Conservation (phyloP, 2,329 filamentous ascomycete genomes). For the Echinosphaeria canescens region DNA sequence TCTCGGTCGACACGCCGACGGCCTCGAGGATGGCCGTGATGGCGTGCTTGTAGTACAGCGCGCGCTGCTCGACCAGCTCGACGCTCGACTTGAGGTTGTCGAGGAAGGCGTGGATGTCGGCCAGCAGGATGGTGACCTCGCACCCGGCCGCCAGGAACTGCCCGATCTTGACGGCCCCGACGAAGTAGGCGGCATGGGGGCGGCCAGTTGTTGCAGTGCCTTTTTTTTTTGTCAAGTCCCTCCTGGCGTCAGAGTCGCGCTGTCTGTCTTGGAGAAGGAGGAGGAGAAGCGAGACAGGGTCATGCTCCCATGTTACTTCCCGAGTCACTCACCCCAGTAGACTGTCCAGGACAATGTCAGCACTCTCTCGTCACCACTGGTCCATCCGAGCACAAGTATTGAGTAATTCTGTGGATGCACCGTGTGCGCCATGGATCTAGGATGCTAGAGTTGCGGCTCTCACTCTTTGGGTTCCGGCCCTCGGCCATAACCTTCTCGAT, state of each 20-base stretch:
- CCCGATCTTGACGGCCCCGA: conserved; percentile 74
- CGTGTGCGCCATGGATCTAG: too few relatives aligned
- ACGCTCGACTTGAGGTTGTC: conserved; percentile 74
- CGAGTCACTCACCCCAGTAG: conserved; percentile 47
- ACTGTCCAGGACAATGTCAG: too few relatives aligned
- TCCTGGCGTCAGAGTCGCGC: too few relatives aligned
- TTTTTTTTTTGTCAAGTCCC: conserved; percentile 44
- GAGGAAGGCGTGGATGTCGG: conserved; percentile 48
- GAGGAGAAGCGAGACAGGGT: conserved; percentile 2
- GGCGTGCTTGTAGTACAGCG: conserved; percentile 60
- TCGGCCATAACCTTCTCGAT: conserved; percentile 52
- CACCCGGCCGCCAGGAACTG: conserved; percentile 73
- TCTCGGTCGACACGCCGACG: conserved; percentile 57
- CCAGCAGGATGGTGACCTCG: conserved; percentile 58
- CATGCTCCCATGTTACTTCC: not conserved
- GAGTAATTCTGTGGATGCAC: too few relatives aligned
- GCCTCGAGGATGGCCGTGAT: conserved; percentile 58
- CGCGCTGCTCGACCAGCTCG: conserved; percentile 65
- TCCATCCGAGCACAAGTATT: too few relatives aligned
- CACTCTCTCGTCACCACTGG: too few relatives aligned
- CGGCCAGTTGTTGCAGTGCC: conserved; percentile 63
- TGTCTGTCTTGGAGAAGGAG: too few relatives aligned
- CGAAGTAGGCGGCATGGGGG: conserved; percentile 79
- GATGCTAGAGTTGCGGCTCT: too few relatives aligned
- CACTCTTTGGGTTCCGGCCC: conserved; percentile 47